phyloP scores from a whole-genome alignment of 139 green algal genomes.

The Zygnema cylindricum region DNA sequence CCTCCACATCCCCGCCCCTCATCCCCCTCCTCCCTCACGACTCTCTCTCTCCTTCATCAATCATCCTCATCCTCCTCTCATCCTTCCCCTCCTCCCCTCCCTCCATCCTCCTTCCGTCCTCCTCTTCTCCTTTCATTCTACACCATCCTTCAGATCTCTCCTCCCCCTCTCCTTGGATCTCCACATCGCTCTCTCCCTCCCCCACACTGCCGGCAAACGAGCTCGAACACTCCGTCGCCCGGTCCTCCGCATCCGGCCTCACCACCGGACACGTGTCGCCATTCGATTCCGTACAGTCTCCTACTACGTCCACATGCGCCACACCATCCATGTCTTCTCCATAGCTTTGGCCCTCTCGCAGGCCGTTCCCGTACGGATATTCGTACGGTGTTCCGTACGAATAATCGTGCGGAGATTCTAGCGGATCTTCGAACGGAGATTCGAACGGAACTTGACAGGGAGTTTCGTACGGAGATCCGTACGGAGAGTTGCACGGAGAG shows the following conservation, averaged over 20 bases:
- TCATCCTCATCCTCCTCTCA: not conserved
- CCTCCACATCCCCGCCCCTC: no score
- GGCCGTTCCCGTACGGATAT: no score
- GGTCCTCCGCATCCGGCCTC: slow-evolving; percentile 12
- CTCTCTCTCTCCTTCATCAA: not conserved
- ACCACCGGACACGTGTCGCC: not conserved
- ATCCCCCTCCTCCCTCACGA: no score
- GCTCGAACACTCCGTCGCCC: slow-evolving; percentile 38
- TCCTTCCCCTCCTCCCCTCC: not conserved
- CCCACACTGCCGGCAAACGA: not conserved
- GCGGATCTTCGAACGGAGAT: no score
- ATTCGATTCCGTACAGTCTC: not conserved
- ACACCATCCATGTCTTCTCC: no score
- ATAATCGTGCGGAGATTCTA: no score
- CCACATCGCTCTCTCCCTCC: slow-evolving; percentile 10
- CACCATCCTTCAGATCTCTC: not conserved
- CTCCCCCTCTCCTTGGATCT: not conserved
- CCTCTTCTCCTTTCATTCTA: not conserved
- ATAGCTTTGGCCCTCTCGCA: no score
- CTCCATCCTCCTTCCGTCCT: not conserved
- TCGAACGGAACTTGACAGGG: no score
- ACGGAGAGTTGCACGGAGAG: no score
- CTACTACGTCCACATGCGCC: not conserved
- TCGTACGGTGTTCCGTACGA: no score
- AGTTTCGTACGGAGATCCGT: no score